Percentiles rank a stretch among this genome's conserved stretches.
These are phyloP conservation scores for Dioscorea alata DNA, from an alignment of 106 monocot genomes.

Conservation along the genomic window DNA sequence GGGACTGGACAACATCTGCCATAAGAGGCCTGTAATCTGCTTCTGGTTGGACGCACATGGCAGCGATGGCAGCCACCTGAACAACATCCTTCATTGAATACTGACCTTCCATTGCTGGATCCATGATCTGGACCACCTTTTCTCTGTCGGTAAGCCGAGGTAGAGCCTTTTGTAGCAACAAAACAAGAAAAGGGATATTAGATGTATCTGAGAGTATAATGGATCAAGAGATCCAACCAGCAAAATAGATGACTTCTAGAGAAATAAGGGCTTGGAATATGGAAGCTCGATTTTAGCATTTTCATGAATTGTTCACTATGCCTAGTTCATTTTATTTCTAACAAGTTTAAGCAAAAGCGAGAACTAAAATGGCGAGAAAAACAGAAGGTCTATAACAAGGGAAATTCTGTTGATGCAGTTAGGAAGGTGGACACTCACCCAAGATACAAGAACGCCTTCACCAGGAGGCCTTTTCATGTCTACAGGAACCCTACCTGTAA, in stretches of 20 bases:
- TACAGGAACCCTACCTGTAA: slow-evolving; percentile 96
- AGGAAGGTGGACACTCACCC: slow-evolving; percentile 40
- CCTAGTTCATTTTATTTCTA: too few species aligned
- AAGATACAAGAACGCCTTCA: slow-evolving; percentile 83
- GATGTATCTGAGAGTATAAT: not conserved
- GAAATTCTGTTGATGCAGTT: not conserved
- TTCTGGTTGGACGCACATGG: slow-evolving; percentile 97
- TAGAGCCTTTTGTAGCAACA: slow-evolving; percentile 41
- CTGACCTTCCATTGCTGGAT: slow-evolving; percentile 83
- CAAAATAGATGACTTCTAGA: too few species aligned
- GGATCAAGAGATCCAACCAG: not conserved
- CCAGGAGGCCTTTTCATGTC: slow-evolving; percentile 90
- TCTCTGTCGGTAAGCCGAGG: slow-evolving; percentile 87
- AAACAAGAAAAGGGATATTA: slow-evolving; percentile 2
- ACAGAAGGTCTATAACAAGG: not conserved
- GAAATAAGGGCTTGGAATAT: too few species aligned
- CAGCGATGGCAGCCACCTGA: slow-evolving; percentile 97
- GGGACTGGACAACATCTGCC: slow-evolving; percentile 95
- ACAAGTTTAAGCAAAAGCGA: too few species aligned
- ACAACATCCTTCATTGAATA: slow-evolving; percentile 87
- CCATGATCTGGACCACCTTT: slow-evolving; percentile 76
- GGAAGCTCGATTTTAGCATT: too few species aligned
- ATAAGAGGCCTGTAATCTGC: slow-evolving; percentile 96
- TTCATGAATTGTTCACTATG: too few species aligned
- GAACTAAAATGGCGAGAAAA: not conserved